Base-by-base conservation (phyloP, 225 moss, liverwort and hornwort genomes). In the Pleurozium schreberi region DNA sequence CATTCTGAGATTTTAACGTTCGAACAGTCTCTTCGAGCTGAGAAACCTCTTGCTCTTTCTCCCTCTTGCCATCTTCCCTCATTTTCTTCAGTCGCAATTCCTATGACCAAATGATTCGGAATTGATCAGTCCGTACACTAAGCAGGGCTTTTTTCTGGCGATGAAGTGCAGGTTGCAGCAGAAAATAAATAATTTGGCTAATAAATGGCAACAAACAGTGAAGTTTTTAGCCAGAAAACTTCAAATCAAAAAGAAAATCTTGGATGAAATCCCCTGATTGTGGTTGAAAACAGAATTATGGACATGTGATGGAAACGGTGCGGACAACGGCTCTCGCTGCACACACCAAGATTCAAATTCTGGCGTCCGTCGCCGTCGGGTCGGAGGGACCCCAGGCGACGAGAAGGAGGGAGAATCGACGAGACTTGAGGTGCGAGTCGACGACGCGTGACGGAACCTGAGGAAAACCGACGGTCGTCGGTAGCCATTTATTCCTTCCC, bases 31-130 rank as follows among this genome's bases (percentile, higher is more conserved):
- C 91, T 64, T 92, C 93, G 78, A 91, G 92, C 87, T 87, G 93
- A 85, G 88, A 63, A 69, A 92, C 91, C 78, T 94, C 94, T 80
- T 90, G 86, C 88, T 93, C 93, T 84, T 94, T 94, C 79, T 94
- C 93, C 90, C 89, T 91, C 91, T 93, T 94, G 69, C 94, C 93
- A 80, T 94, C 92, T 89, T 94, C 93, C 83, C 93, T 93, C 88
- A 93, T 91, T 87, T 90, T 93, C 92, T 94, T 93, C 69, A 94
- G 84, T 43, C 92, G 91, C 92, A 94, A 82, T 84, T 94, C 94
- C 94, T 94, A 80, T 53, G 58, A 70, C 55, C 86, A 76, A 47
- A 83, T 83, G 36, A 83, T 49, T 87, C 73, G 85, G 33, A 75
- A 75, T 82, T 15, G 12, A 85, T 57, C 49, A 86, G 45, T 93